Evolutionary conservation across 2,329 filamentous ascomycete genomes (phyloP).

Genomic region (Pseudogymnoascus sp.): DNA sequence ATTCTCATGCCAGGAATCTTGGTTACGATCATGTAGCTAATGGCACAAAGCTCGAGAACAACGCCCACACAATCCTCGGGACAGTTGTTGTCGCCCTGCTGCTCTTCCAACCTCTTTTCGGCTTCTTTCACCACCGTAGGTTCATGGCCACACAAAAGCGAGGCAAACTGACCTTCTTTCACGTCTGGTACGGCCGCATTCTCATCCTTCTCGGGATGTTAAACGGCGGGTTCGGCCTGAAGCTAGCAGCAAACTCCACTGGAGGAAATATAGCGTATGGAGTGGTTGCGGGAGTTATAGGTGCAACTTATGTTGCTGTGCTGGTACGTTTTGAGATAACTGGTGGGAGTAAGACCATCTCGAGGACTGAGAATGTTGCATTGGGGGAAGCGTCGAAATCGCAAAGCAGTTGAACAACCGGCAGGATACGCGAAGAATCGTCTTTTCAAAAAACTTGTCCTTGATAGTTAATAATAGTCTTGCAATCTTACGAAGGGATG

Average conservation of each 20-base stretch:
- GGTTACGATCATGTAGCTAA: conserved; percentile 31
- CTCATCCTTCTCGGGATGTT: conserved; percentile 51
- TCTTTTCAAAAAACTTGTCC: background rate
- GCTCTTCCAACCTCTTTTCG: conserved; percentile 49
- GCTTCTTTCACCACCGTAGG: conserved; percentile 48
- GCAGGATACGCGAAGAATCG: background rate
- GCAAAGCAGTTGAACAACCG: background rate
- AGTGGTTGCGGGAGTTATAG: conserved; percentile 44
- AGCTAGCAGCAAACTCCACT: conserved; percentile 35
- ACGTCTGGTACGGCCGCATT: conserved; percentile 55
- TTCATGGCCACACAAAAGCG: conserved; percentile 41
- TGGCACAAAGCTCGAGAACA: conserved; percentile 34
- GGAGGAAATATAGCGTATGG: conserved; percentile 45
- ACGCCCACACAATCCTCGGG: conserved; percentile 46
- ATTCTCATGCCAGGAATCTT: background rate
- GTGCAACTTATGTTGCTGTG: conserved; percentile 35
- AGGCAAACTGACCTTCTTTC: conserved; percentile 44
- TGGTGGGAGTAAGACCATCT: background rate
- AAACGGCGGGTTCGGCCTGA: conserved; percentile 55
- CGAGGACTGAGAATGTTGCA: background rate
- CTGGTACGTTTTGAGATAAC: conserved; percentile 5
- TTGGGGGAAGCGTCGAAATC: background rate
- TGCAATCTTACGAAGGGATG: background rate
- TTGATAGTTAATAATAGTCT: conserved; percentile 2
- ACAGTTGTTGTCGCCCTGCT: conserved; percentile 46